Conservation (phyloP, 2,329 filamentous ascomycete species). For the Xylariales sp. region DNA sequence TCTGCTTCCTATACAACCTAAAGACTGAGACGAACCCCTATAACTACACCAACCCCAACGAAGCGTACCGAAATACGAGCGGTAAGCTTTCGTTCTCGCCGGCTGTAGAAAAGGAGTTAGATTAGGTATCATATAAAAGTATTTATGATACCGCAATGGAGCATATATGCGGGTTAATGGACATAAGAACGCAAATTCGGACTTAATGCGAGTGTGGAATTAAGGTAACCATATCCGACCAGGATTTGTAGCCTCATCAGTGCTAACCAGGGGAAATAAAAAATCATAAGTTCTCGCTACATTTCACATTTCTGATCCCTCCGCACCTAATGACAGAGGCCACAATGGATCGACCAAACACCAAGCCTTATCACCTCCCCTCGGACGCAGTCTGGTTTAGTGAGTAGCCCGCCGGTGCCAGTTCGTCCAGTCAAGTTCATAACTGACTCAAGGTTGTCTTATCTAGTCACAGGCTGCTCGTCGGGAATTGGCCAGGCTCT, state of each 20-base stretch:
- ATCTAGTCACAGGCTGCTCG: slow-evolving; percentile 46
- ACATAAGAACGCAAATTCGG: neutral
- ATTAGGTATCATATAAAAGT: too few relatives aligned
- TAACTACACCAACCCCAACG: too few relatives aligned
- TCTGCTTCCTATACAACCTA: too few relatives aligned
- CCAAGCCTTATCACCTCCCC: slow-evolving; percentile 42
- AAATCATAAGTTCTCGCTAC: neutral
- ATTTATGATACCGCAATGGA: neutral
- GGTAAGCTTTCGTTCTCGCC: too few relatives aligned
- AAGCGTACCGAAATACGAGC: too few relatives aligned
- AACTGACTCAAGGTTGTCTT: slow-evolving; percentile 48
- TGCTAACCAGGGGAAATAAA: neutral
- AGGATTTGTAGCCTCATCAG: too few relatives aligned
- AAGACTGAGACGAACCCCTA: too few relatives aligned
- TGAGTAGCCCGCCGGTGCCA: slow-evolving; percentile 29
- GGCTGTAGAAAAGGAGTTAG: too few relatives aligned
- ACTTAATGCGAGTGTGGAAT: neutral
- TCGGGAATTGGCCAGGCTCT: slow-evolving; percentile 29
- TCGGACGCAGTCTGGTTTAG: slow-evolving; percentile 47
- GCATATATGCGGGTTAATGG: neutral
- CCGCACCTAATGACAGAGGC: neutral
- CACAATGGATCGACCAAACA: slow-evolving; percentile 38
- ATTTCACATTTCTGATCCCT: neutral
- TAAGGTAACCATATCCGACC: too few relatives aligned
- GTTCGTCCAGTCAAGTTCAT: neutral